A percentile compares a stretch with the other conserved stretches of the same genome.
Conservation (phyloP, 2,329 filamentous ascomycete genomes). For the Chalaropsis thielavioides region DNA sequence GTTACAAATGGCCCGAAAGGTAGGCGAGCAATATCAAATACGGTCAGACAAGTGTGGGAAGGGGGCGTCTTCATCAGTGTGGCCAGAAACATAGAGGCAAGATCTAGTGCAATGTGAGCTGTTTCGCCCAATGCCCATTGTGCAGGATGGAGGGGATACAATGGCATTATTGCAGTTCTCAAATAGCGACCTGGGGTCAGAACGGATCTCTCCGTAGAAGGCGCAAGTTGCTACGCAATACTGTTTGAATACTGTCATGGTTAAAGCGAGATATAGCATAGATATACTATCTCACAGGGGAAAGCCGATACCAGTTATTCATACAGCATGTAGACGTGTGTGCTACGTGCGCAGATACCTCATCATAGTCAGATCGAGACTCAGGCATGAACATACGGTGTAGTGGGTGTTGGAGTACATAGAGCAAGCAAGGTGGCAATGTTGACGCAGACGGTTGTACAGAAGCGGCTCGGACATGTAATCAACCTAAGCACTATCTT, state of each 20-base stretch:
- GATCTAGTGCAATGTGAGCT: not conserved
- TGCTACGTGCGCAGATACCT: not conserved
- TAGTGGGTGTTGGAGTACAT: not conserved
- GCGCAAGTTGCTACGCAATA: not conserved
- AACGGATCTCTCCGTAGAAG: not conserved
- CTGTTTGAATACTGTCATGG: not conserved
- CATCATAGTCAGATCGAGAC: not conserved
- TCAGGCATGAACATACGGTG: not conserved
- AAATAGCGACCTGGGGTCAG: not conserved
- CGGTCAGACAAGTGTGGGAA: not conserved
- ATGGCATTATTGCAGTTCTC: not conserved
- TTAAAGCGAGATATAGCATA: not conserved
- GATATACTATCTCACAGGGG: not conserved
- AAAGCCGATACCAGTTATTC: not conserved
- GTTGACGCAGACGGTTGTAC: not conserved
- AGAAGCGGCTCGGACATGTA: not conserved
- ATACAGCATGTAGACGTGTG: too few relatives aligned
- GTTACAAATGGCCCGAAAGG: not conserved
- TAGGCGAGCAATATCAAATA: conserved; percentile 6
- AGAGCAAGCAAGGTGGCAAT: not conserved
- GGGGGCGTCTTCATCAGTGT: not conserved
- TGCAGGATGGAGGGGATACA: not conserved
- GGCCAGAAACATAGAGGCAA: not conserved
- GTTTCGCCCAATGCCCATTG: not conserved
- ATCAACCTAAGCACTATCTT: not conserved